Base-by-base conservation (phyloP, 306 rosid species). In the Vigna unguiculata region DNA sequence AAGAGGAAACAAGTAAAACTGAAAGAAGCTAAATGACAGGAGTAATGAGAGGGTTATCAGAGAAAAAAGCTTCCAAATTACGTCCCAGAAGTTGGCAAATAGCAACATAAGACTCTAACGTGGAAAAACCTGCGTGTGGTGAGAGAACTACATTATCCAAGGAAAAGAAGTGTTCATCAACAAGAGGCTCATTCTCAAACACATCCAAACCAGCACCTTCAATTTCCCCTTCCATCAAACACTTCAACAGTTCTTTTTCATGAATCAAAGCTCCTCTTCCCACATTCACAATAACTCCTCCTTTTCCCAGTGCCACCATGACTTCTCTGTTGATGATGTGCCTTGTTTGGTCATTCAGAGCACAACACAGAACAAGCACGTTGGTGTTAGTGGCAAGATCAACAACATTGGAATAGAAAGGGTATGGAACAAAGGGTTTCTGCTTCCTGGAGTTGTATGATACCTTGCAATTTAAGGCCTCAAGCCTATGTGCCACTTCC, bases 121-220 rank as follows among this genome's bases (percentile, higher is more conserved):
- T 87, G 1, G 0, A 21, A 0, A 57, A 76, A 34, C 80, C 89
- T 11, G 15, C 8, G 49, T 89, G 89, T 6, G 92, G 89, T 0
- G 85, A 86, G 9, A 88, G 25, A 19, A 88, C 90, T 15, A 84
- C 90, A 78, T 80, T 87, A 24, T 87, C 87, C 76, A 89, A 17
- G 1, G 3, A 28, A 70, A 85, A 75, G 3, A 87, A 77, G 51
- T 83, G 82, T 34, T 32, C 0, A 13, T 86, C 81, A 82, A 85
- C 87, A 49, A 77, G 9, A 38, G 91, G 91, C 62, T 89, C 91
- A 61, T 81, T 62, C 83, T 85, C 91, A 66, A 87, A 87, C 85
- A 89, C 93, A 83, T 87, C 91, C 82, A 89, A 65, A 10, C 86
- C 90, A 75, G 86, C 88, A 14, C 84, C 84, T 7, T 64, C 76